A percentile compares a stretch with the other conserved stretches of the same genome.
Evolutionary conservation across 208 protist genomes (phyloP).

Genomic region (Wallacemonas collosoma): DNA sequence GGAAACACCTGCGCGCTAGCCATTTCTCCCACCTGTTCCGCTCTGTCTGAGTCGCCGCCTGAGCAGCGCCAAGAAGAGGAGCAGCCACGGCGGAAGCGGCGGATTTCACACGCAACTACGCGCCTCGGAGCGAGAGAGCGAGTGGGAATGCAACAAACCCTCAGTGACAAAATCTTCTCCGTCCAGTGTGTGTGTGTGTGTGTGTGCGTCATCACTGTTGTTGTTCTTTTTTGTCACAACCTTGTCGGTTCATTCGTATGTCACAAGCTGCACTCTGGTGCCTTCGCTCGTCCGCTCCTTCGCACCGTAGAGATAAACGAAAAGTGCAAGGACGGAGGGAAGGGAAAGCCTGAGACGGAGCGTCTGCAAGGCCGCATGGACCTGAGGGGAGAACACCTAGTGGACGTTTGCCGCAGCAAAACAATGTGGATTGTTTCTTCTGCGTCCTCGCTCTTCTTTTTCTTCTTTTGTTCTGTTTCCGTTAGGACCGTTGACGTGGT

Average conservation of each 20-base stretch:
- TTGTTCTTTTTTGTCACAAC: background rate
- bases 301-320: background rate
- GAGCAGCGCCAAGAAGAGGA: no score
- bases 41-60: no score
- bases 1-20: no score
- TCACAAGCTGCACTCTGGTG: background rate
- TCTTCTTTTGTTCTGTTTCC: background rate
- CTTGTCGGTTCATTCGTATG: background rate
- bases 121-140: slow-evolving; percentile 2
- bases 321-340: slow-evolving; percentile 16
- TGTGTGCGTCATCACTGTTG: background rate
- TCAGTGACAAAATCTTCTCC: background rate
- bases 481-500: slow-evolving; percentile 2
- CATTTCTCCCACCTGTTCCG: no score
- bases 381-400: background rate
- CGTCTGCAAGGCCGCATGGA: background rate
- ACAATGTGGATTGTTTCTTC: background rate
- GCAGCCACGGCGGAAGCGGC: no score
- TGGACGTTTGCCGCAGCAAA: background rate
- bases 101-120: background rate
- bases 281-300: background rate
- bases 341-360: background rate
- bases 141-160: background rate
- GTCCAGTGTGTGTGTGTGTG: no score
- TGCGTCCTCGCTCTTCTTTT: background rate